These are phyloP conservation scores for Arthrobotrys conoides DNA, from an alignment of 2,329 filamentous ascomycete species.

Conservation along the genomic window DNA sequence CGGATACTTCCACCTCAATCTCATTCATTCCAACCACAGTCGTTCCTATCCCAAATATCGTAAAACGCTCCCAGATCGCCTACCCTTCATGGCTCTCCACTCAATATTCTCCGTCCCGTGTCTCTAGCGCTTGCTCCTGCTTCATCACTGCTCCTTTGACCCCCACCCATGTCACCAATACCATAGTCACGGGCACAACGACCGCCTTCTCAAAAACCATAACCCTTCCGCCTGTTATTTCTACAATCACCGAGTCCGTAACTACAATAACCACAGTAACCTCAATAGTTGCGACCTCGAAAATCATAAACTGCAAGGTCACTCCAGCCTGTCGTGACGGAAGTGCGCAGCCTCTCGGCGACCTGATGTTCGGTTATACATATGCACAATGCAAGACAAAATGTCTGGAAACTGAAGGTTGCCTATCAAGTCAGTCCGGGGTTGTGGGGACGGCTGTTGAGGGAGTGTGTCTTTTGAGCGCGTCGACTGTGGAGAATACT, in stretches of 20 bases:
- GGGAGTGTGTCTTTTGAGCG: neutral
- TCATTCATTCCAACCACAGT: constrained; percentile 2
- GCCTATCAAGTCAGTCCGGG: constrained; percentile 13
- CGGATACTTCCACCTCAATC: neutral
- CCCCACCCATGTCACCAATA: neutral
- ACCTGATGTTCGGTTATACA: neutral
- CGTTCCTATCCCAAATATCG: neutral
- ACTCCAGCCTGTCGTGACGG: neutral
- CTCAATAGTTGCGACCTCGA: neutral
- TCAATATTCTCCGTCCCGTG: neutral
- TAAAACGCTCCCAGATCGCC: neutral
- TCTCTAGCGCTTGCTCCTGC: constrained; percentile 25
- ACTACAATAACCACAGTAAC: constrained; percentile 1
- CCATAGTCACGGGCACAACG: neutral
- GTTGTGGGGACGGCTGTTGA: neutral
- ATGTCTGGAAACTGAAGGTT: constrained; percentile 3
- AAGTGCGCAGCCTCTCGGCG: neutral
- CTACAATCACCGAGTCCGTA: neutral
- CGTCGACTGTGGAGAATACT: neutral
- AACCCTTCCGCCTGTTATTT: neutral
- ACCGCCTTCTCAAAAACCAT: constrained; percentile 14
- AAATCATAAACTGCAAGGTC: constrained; percentile 11
- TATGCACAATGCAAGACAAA: neutral
- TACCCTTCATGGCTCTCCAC: constrained; percentile 16
- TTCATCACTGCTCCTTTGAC: neutral